These are phyloP conservation scores for Anastatica hierochuntica DNA, from an alignment of 345 rosid genomes.

Conservation along the genomic window DNA sequence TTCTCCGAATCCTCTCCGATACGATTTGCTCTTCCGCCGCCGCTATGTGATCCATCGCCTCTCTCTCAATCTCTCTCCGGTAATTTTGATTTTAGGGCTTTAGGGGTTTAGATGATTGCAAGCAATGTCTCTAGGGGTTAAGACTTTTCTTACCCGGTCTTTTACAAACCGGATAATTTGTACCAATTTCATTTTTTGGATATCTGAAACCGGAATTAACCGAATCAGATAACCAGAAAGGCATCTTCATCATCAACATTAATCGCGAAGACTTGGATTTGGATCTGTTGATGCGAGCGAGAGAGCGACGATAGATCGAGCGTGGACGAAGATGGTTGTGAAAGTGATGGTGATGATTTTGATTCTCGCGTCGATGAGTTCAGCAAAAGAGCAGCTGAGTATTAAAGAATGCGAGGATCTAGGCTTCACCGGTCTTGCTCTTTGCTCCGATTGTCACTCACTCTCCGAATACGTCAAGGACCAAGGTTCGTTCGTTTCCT, in stretches of 20 bases:
- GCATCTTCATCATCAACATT: neutral
- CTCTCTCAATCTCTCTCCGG: neutral
- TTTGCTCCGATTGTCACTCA: constrained; percentile 89
- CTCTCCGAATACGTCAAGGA: constrained; percentile 84
- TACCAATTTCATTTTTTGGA: neutral
- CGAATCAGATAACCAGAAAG: constrained; percentile 1
- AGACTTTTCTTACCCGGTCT: neutral
- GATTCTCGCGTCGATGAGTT: neutral
- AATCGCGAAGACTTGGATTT: neutral
- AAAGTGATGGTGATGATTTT: constrained; percentile 7
- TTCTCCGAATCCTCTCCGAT: constrained; percentile 55
- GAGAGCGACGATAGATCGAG: constrained; percentile 14
- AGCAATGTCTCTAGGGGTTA: neutral
- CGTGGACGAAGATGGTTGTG: constrained; percentile 10
- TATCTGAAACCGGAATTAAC: neutral
- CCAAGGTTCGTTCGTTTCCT: constrained; percentile 38
- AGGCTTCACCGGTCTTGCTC: constrained; percentile 92
- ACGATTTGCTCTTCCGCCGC: constrained; percentile 55
- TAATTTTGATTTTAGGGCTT: constrained; percentile 13
- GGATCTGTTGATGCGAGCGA: constrained; percentile 5
- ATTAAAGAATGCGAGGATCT: constrained; percentile 70
- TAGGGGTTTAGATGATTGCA: neutral
- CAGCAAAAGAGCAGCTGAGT: constrained; percentile 57
- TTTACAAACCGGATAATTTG: constrained; percentile 3
- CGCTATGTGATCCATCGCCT: constrained; percentile 55